Evolutionary conservation across 192 early-diverging fungal species (phyloP).

Genomic region (Coemansia sp.): DNA sequence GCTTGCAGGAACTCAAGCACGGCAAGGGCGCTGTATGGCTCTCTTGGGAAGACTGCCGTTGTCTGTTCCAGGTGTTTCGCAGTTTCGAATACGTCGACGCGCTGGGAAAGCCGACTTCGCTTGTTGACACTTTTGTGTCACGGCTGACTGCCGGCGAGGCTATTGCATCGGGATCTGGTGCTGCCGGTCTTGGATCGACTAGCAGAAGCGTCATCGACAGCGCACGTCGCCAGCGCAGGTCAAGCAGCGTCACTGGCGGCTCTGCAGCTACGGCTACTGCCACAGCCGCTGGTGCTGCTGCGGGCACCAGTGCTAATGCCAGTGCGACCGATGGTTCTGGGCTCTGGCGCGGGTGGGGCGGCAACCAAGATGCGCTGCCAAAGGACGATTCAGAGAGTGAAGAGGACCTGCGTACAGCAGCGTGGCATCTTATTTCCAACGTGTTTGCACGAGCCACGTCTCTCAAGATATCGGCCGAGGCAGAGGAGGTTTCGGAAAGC

Average conservation of each 20-base stretch:
- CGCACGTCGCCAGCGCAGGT: background rate
- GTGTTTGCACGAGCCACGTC: slow-evolving; percentile 46
- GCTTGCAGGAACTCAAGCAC: background rate
- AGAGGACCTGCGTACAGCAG: slow-evolving; percentile 23
- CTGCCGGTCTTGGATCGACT: background rate
- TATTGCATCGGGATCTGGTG: background rate
- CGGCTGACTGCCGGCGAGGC: slow-evolving; percentile 40
- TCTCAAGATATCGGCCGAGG: slow-evolving; percentile 45
- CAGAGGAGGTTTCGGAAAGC: slow-evolving; percentile 39
- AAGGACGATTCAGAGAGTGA: slow-evolving; percentile 2
- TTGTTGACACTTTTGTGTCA: slow-evolving; percentile 45
- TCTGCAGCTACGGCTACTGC: too few relatives aligned
- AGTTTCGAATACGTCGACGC: slow-evolving; percentile 45
- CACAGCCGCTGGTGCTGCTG: too few relatives aligned
- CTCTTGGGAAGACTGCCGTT: slow-evolving; percentile 48
- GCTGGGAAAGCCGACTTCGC: slow-evolving; percentile 35
- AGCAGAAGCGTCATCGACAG: background rate
- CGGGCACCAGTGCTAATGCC: background rate
- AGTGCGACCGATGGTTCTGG: background rate
- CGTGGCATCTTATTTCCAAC: slow-evolving; percentile 45
- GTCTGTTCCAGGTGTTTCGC: slow-evolving; percentile 33
- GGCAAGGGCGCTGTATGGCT: slow-evolving; percentile 42
- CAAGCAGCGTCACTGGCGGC: slow-evolving; percentile 2
- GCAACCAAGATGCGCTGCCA: background rate
- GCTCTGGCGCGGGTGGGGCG: background rate